phyloP scores from a whole-genome alignment of 1,139 yeast species.

The Hyphopichia khmerensis region DNA sequence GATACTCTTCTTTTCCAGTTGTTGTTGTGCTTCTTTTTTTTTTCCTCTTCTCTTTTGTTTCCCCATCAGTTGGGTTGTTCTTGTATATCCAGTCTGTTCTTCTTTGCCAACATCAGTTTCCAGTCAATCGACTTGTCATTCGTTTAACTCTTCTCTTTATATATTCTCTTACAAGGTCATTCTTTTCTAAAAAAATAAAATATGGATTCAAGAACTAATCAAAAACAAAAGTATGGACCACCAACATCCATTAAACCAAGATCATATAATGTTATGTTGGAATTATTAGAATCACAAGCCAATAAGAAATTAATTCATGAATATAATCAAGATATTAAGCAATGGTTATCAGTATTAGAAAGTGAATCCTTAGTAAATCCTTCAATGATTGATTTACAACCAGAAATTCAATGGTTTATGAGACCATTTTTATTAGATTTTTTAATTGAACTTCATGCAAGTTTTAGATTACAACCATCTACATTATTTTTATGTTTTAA shows the following conservation, averaged over 20 bases:
- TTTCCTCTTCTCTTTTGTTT: neutral
- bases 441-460: slow-evolving; percentile 75
- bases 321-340: slow-evolving; percentile 34
- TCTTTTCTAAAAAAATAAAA: neutral
- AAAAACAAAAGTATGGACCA: slow-evolving; percentile 37
- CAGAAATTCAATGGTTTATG: slow-evolving; percentile 92
- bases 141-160: neutral
- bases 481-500: slow-evolving; percentile 79
- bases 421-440: slow-evolving; percentile 86
- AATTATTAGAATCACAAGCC: slow-evolving; percentile 45
- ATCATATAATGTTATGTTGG: slow-evolving; percentile 43
- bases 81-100: neutral
- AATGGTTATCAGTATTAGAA: slow-evolving; percentile 32
- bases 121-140: neutral
- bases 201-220: neutral
- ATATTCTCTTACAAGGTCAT: too few relatives aligned
- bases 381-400: slow-evolving; percentile 83
- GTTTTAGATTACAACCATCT: slow-evolving; percentile 72
- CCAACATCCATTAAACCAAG: slow-evolving; percentile 38
- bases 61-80: slow-evolving; percentile 1
- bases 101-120: too few relatives aligned
- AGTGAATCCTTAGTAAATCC: slow-evolving; percentile 45
- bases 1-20: neutral
- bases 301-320: slow-evolving; percentile 43
- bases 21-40: neutral